A percentile compares a stretch with the other conserved stretches of the same genome.
These are phyloP conservation scores for Crithidia mellificae DNA, from an alignment of 208 protist species.

Conservation along the genomic window DNA sequence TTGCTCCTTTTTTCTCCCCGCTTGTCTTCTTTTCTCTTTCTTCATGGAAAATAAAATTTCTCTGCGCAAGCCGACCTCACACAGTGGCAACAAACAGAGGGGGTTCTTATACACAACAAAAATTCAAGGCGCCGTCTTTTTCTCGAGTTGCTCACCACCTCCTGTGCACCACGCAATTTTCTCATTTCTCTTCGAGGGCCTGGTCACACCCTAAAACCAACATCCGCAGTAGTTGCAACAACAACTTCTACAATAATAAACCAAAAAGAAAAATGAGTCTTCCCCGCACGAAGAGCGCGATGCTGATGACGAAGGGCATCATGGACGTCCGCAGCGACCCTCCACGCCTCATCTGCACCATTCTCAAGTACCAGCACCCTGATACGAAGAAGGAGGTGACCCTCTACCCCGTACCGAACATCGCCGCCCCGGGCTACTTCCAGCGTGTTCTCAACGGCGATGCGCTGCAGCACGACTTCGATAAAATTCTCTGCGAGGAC, in stretches of 20 bases:
- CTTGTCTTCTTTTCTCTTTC: too few species aligned
- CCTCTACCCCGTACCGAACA: constrained; percentile 76
- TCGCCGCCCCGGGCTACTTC: constrained; percentile 70
- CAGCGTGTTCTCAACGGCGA: constrained; percentile 50
- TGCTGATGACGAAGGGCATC: constrained; percentile 85
- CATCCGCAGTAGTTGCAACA: background rate
- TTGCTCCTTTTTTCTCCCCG: too few species aligned
- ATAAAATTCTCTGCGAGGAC: constrained; percentile 85
- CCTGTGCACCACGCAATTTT: too few species aligned
- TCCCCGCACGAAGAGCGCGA: constrained; percentile 46
- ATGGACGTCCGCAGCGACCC: constrained; percentile 81
- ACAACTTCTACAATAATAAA: background rate
- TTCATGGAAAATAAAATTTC: too few species aligned
- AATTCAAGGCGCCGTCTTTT: too few species aligned
- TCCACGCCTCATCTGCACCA: constrained; percentile 63
- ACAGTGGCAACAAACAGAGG: too few species aligned
- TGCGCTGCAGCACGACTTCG: constrained; percentile 43
- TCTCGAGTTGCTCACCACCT: too few species aligned
- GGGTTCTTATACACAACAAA: too few species aligned
- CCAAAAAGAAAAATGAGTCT: background rate
- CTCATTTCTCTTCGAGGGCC: too few species aligned
- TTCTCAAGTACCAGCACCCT: constrained; percentile 69
- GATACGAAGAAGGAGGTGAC: constrained; percentile 76
- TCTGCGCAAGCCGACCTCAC: too few species aligned
- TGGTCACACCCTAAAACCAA: too few species aligned